Evolutionary conservation across 148 eudicot species (phyloP).

Genomic region (Rhododendron mucronatum): DNA sequence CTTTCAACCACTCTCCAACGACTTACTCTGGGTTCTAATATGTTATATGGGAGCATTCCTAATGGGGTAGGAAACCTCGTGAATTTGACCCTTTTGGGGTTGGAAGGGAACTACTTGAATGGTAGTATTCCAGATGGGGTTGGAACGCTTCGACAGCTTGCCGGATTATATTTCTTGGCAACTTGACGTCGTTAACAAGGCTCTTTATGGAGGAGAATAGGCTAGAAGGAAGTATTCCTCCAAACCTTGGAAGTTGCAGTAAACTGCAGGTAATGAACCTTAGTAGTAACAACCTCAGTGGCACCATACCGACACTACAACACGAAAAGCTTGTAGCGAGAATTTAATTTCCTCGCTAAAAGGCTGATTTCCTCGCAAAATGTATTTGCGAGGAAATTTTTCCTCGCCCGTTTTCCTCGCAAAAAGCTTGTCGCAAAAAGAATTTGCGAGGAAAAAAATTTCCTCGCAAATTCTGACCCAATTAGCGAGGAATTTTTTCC

Average conservation of each 20-base stretch:
- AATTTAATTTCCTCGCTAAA: no score
- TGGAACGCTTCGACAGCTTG: conserved; percentile 5
- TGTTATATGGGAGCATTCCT: neutral
- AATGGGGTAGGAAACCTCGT: neutral
- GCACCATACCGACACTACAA: conserved; percentile 24
- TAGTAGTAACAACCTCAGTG: conserved; percentile 25
- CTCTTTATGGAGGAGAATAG: conserved; percentile 13
- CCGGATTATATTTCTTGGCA: conserved; percentile 11
- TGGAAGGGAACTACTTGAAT: neutral
- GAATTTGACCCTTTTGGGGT: neutral
- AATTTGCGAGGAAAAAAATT: no score
- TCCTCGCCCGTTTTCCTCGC: no score
- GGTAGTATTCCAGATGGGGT: neutral
- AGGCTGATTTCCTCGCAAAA: no score
- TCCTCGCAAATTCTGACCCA: no score
- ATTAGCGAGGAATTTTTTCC: no score
- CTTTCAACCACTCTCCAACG: neutral
- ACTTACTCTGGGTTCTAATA: neutral
- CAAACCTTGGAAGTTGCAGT: conserved; percentile 27
- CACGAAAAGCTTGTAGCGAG: no score
- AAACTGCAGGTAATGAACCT: conserved; percentile 17
- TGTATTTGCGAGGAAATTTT: no score
- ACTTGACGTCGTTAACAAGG: conserved; percentile 8
- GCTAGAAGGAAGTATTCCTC: conserved; percentile 19
- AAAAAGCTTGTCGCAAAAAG: no score